phyloP scores from a whole-genome alignment of 495 filamentous ascomycete species.

The Platismatia glauca region DNA sequence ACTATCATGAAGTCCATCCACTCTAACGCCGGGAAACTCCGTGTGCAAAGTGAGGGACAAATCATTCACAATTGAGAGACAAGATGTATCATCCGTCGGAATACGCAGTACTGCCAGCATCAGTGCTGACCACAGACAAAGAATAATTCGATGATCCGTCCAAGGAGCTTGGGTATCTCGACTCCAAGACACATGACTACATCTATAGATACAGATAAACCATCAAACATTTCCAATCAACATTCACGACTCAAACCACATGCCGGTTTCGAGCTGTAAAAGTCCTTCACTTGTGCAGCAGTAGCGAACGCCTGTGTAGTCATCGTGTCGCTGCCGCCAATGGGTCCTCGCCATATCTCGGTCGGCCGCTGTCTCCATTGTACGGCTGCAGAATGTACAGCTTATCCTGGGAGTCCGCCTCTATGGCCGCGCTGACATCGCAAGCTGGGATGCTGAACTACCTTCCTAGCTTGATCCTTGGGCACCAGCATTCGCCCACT shows the following conservation, averaged over 20 bases:
- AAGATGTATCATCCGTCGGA: too few species aligned
- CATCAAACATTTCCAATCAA: neutral
- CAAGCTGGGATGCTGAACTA: slow-evolving; percentile 29
- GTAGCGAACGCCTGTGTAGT: slow-evolving; percentile 24
- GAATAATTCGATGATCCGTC: too few species aligned
- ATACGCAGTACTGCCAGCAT: too few species aligned
- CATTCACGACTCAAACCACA: slow-evolving; percentile 17
- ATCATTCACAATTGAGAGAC: too few species aligned
- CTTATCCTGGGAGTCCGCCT: slow-evolving; percentile 14
- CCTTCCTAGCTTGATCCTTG: slow-evolving; percentile 28
- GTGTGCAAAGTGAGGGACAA: too few species aligned
- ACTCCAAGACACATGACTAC: neutral
- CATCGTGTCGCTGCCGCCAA: slow-evolving; percentile 21
- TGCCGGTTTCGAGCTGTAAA: slow-evolving; percentile 24
- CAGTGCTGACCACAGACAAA: too few species aligned
- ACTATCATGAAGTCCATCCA: too few species aligned
- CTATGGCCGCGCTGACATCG: slow-evolving; percentile 23
- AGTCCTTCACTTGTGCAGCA: slow-evolving; percentile 24
- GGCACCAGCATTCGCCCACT: slow-evolving; percentile 22
- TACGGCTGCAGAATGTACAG: slow-evolving; percentile 27
- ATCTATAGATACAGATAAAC: neutral
- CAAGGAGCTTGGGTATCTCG: neutral
- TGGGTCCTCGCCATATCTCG: slow-evolving; percentile 27
- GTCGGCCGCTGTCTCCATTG: slow-evolving; percentile 24
- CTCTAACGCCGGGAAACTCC: too few species aligned